Evolutionary conservation across 495 filamentous ascomycete genomes (phyloP).

Genomic region (Glonium stellatum): DNA sequence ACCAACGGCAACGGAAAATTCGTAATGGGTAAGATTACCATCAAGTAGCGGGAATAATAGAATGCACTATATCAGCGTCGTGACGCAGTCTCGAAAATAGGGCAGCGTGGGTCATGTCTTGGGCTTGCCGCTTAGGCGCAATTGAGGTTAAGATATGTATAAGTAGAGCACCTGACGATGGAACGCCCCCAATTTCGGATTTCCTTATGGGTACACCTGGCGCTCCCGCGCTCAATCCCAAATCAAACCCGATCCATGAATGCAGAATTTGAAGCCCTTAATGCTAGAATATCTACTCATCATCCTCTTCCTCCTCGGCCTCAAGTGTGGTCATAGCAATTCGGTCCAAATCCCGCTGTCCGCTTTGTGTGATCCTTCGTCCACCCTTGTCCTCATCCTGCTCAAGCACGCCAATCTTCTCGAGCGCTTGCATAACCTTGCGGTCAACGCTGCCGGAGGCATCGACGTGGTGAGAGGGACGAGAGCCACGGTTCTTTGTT

Average conservation of each 20-base stretch:
- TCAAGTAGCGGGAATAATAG: too few species aligned
- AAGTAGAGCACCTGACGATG: too few species aligned
- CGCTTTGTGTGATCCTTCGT: constrained; percentile 89
- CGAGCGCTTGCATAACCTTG: constrained; percentile 89
- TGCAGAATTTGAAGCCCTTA: neutral
- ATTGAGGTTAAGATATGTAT: too few species aligned
- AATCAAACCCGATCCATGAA: neutral
- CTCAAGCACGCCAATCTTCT: constrained; percentile 99
- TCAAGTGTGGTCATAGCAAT: constrained; percentile 70
- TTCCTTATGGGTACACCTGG: neutral
- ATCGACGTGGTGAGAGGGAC: constrained; percentile 91
- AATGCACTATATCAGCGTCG: too few species aligned
- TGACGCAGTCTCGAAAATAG: too few species aligned
- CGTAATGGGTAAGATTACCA: too few species aligned
- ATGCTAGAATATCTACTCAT: constrained; percentile 40
- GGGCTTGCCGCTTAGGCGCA: too few species aligned
- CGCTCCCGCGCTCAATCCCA: neutral
- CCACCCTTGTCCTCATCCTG: constrained; percentile 95
- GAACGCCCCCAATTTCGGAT: neutral
- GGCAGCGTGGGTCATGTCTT: too few species aligned
- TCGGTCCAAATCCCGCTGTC: constrained; percentile 98
- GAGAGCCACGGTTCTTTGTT: constrained; percentile 91
- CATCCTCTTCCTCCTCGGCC: constrained; percentile 58
- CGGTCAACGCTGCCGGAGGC: constrained; percentile 91
- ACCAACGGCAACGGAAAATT: too few species aligned